phyloP scores from a whole-genome alignment of 179 eudicot species.

The Vitellaria paradoxa region DNA sequence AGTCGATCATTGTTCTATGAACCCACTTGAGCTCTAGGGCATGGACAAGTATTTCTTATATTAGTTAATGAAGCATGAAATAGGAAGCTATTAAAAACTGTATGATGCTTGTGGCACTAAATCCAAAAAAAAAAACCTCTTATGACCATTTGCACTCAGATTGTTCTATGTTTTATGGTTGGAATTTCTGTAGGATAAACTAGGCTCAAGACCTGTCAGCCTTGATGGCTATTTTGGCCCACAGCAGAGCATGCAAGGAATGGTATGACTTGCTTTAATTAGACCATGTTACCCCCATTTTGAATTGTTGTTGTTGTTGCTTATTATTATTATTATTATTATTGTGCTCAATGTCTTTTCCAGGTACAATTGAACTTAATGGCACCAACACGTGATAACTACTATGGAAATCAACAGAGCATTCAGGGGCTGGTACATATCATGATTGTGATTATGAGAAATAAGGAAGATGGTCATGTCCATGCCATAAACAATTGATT shows the following conservation, averaged over 20 bases:
- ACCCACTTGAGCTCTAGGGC: background rate
- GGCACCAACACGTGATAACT: constrained; percentile 82
- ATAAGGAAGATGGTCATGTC: background rate
- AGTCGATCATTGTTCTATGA: background rate
- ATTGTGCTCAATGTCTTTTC: constrained; percentile 17
- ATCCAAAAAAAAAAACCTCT: background rate
- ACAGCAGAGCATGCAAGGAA: constrained; percentile 50
- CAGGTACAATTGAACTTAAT: constrained; percentile 85
- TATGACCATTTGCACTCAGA: background rate
- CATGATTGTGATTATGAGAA: constrained; percentile 6
- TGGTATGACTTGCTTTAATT: constrained; percentile 37
- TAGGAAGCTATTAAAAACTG: background rate
- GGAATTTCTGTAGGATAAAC: constrained; percentile 42
- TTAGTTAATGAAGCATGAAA: background rate
- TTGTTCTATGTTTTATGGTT: background rate
- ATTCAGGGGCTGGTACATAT: constrained; percentile 71
- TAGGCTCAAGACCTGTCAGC: constrained; percentile 41
- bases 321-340: background rate
- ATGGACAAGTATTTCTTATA: background rate
- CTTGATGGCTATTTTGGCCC: constrained; percentile 50
- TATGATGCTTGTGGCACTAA: background rate
- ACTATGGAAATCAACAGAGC: constrained; percentile 65
- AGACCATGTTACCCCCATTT: background rate
- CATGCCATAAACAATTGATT: background rate
- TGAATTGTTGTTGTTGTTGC: background rate